Conservation (phyloP, 2,329 filamentous ascomycete genomes). For the Fusarium proliferatum region DNA sequence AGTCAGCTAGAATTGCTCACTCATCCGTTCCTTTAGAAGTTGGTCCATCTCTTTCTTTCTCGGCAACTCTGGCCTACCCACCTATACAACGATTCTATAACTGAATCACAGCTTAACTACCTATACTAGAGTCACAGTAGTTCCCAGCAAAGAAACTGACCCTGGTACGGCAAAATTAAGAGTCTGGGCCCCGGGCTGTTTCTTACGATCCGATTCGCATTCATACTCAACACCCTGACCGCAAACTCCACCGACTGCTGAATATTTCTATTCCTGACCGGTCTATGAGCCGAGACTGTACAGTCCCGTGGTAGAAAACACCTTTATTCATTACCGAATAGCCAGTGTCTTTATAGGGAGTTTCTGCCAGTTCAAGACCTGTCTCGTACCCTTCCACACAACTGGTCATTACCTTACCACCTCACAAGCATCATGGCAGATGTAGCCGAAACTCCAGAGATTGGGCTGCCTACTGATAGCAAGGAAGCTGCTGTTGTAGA, state of each 20-base stretch:
- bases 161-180: background rate
- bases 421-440: conserved; percentile 18
- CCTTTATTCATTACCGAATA: background rate
- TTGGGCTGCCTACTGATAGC: conserved; percentile 11
- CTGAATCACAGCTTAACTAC: background rate
- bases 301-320: background rate
- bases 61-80: background rate
- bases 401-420: background rate
- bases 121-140: background rate
- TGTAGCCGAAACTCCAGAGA: conserved; percentile 7
- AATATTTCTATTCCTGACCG: conserved; percentile 11
- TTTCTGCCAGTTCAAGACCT: background rate
- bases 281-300: conserved; percentile 6
- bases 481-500: background rate
- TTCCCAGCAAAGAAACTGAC: background rate
- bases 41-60: background rate
- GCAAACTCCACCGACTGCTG: conserved; percentile 12
- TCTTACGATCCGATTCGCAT: conserved; percentile 10
- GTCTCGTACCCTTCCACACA: background rate
- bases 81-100: background rate
- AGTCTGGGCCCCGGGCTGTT: conserved; percentile 18
- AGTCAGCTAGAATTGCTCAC: background rate
- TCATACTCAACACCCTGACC: conserved; percentile 6
- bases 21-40: background rate
- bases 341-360: background rate